These are phyloP conservation scores for Fusarium lateritium DNA, from an alignment of 2,329 filamentous ascomycete genomes.

Conservation along the genomic window DNA sequence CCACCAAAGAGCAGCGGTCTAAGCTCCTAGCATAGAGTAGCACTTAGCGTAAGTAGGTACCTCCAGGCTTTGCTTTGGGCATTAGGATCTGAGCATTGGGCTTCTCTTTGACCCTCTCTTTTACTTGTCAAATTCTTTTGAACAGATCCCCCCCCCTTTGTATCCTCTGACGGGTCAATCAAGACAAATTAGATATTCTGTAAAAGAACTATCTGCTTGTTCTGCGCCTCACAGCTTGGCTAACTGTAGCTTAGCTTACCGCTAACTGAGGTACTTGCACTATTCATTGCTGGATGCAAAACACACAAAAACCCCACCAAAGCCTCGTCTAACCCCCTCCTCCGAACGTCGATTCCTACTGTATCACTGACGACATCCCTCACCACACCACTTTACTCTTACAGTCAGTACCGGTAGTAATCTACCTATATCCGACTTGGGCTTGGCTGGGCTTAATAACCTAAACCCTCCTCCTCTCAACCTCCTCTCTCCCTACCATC, in stretches of 20 bases:
- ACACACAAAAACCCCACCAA: constrained; percentile 51
- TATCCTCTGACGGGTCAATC: neutral
- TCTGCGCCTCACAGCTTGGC: constrained; percentile 4
- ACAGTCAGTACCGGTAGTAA: no score
- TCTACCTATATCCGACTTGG: constrained; percentile 9
- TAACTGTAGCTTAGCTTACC: constrained; percentile 37
- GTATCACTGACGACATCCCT: constrained; percentile 55
- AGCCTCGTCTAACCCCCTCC: constrained; percentile 34
- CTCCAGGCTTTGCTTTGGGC: constrained; percentile 28
- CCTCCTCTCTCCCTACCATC: constrained; percentile 31
- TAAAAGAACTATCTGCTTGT: constrained; percentile 1
- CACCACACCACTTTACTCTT: constrained; percentile 22
- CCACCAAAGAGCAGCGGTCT: constrained; percentile 36
- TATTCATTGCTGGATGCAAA: constrained; percentile 39
- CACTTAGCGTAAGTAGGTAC: constrained; percentile 1
- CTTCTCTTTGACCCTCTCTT: constrained; percentile 30
- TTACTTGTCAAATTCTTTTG: constrained; percentile 7
- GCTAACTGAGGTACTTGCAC: constrained; percentile 20
- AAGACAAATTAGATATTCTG: neutral
- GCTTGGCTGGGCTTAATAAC: constrained; percentile 36
- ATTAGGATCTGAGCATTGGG: constrained; percentile 32
- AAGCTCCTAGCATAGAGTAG: constrained; percentile 20
- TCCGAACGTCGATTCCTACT: constrained; percentile 45
- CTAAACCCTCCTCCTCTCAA: constrained; percentile 35
- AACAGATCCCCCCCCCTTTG: neutral